Conservation (phyloP, 2,329 filamentous ascomycete genomes). For the Cladophialophora carrionii region DNA sequence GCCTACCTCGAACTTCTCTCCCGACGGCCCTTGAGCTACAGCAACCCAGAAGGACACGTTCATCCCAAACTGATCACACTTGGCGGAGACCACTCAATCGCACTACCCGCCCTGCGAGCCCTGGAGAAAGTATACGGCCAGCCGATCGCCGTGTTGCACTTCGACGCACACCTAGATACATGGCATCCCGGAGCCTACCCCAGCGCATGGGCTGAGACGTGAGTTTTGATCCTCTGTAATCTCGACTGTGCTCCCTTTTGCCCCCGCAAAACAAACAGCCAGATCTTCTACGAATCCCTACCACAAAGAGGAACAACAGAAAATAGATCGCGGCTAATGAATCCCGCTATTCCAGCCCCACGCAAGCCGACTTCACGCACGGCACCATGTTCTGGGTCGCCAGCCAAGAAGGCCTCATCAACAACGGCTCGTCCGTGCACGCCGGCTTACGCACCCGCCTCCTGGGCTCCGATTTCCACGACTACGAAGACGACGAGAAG, state of each 20-base stretch:
- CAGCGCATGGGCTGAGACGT: constrained; percentile 65
- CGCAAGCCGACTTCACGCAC: constrained; percentile 79
- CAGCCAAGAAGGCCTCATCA: constrained; percentile 75
- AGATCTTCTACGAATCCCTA: too few species aligned
- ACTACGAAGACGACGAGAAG: constrained; percentile 72
- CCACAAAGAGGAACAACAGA: too few species aligned
- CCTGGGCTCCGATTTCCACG: constrained; percentile 64
- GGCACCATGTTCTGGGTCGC: constrained; percentile 93
- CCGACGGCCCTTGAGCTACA: constrained; percentile 45
- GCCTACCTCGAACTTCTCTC: constrained; percentile 72
- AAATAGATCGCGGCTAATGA: background rate
- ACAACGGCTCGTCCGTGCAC: constrained; percentile 75
- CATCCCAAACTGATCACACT: constrained; percentile 65
- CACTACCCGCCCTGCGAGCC: constrained; percentile 70
- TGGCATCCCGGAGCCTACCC: constrained; percentile 82
- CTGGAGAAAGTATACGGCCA: constrained; percentile 64
- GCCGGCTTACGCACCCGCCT: constrained; percentile 80
- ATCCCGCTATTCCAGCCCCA: constrained; percentile 36
- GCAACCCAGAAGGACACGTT: constrained; percentile 37
- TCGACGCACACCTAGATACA: constrained; percentile 79
- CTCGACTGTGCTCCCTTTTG: too few species aligned
- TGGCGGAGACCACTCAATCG: constrained; percentile 73
- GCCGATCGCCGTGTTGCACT: constrained; percentile 72
- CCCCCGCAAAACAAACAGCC: too few species aligned
- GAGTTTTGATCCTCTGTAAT: background rate